Evolutionary conservation across 148 eudicot species (phyloP).

Genomic region (Camellia japonica): DNA sequence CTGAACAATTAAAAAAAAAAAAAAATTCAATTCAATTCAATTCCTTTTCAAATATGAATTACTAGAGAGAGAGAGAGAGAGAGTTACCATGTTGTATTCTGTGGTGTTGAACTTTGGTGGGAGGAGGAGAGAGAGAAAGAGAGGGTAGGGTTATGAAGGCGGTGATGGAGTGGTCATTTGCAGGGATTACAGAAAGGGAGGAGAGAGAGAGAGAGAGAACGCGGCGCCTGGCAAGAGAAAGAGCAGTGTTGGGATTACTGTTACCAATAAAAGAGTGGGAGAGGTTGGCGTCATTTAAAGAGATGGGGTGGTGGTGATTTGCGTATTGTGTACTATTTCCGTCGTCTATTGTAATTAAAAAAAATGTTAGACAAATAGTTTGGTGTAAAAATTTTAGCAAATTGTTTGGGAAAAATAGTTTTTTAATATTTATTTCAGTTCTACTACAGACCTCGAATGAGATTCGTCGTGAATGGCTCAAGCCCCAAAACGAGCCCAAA

Average conservation of each 20-base stretch:
- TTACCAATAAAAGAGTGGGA: conserved; percentile 29
- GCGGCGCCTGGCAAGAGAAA: conserved; percentile 24
- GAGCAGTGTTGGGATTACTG: conserved; percentile 6
- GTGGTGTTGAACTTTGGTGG: background rate
- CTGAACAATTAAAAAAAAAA: conserved; percentile 14
- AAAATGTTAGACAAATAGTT: background rate
- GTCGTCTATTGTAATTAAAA: background rate
- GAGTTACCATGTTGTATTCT: conserved; percentile 1
- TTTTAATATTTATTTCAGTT: too few species aligned
- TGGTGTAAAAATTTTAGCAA: too few species aligned
- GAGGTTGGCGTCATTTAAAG: conserved; percentile 15
- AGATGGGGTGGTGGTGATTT: background rate
- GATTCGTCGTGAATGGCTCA: too few species aligned
- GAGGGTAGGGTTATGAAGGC: background rate
- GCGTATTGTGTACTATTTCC: background rate
- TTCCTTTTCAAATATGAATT: background rate
- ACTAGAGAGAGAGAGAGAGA: background rate
- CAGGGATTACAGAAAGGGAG: conserved; percentile 5
- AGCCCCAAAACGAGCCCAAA: too few species aligned
- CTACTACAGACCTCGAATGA: too few species aligned
- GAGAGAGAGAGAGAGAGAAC: conserved; percentile 6
- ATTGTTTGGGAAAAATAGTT: too few species aligned
- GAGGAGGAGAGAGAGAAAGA: background rate
- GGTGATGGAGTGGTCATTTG: background rate
- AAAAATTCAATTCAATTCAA: background rate